Base-by-base conservation (phyloP, 1,139 yeast genomes). In the Hemisphaericaspora xylanilytica region DNA sequence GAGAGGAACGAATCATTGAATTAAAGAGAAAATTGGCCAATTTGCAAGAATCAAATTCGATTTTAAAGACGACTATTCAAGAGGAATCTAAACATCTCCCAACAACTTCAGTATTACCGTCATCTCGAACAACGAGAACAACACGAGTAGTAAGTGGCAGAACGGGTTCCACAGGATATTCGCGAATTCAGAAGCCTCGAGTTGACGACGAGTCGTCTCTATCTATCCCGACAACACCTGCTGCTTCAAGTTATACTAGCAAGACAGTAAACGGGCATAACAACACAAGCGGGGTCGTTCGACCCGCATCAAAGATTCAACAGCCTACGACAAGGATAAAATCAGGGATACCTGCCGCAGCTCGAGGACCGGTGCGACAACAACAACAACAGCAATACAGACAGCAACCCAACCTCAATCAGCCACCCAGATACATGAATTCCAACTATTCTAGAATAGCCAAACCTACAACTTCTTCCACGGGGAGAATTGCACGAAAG, bases 351-450 rank as follows among this genome's bases (percentile, higher is more conserved):
- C 28, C 28, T 8, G 8, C n/a, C 8, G 26, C 11, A 25, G 28
- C 28, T 12, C 14, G 17, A 14, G 27, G 11, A 14, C 11, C 33
- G 11, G 3, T 28, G 13, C 11, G 12, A 14, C 33, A n/a, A n/a
- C n/a, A n/a, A n/a, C n/a, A n/a, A n/a, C n/a, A n/a, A n/a, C n/a
- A n/a, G n/a, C n/a, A n/a, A n/a, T n/a, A 41, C 25, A 41, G 43
- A 9, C 32, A 32, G 1, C 58, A 58, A 1, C 76, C 75, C 10
- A 68, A 70, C 44, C 58, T 70, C 34, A 59, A 70, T 51, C 75
- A 70, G 49, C 68, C 71, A 0, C 75, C 75, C 2, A 53, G 76
- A 35, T 70, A 70, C 47, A 58, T 70, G 67, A 52, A 62, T 29
- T 11, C 32, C 14, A 8, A 4, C 12, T 2, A 2, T 17, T 15